Conservation (phyloP, 2,329 filamentous ascomycete genomes). For the Calonectria pteridis region DNA sequence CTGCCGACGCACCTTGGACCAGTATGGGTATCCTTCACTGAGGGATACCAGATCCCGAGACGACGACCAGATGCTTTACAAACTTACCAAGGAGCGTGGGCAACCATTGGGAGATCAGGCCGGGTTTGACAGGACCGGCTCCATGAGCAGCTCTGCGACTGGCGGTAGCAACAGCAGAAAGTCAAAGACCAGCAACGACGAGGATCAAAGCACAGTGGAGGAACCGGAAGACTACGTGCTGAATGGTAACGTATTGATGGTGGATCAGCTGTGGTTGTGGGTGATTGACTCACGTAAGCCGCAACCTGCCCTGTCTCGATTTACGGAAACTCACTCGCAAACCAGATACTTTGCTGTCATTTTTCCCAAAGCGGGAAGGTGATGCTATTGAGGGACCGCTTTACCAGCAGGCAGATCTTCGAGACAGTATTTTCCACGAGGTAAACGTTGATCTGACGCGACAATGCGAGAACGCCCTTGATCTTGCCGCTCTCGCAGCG, state of each 20-base stretch:
- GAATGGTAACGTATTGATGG: slow-evolving; percentile 73
- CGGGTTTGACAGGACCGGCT: slow-evolving; percentile 45
- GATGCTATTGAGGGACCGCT: slow-evolving; percentile 66
- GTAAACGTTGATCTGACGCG: slow-evolving; percentile 74
- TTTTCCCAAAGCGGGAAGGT: slow-evolving; percentile 68
- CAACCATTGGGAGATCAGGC: slow-evolving; percentile 37
- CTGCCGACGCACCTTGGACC: slow-evolving; percentile 71
- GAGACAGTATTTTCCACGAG: slow-evolving; percentile 75
- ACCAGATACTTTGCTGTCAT: slow-evolving; percentile 64
- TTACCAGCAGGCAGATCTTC: slow-evolving; percentile 71
- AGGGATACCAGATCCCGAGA: slow-evolving; percentile 71
- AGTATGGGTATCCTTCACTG: slow-evolving; percentile 73
- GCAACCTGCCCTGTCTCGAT: fast-evolving
- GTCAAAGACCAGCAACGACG: slow-evolving; percentile 46
- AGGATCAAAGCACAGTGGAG: slow-evolving; percentile 47
- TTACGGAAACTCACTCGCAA: not conserved
- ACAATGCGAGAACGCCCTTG: slow-evolving; percentile 71
- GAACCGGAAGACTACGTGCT: slow-evolving; percentile 54
- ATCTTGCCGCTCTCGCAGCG: slow-evolving; percentile 72
- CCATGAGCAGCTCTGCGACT: slow-evolving; percentile 44
- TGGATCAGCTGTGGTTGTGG: slow-evolving; percentile 76
- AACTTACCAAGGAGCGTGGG: slow-evolving; percentile 66
- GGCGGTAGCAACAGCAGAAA: slow-evolving; percentile 43
- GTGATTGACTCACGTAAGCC: slow-evolving; percentile 64
- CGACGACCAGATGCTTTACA: slow-evolving; percentile 77